Base-by-base conservation (phyloP, 768 basidiomycete species). In the Cystofilobasidium macerans region DNA sequence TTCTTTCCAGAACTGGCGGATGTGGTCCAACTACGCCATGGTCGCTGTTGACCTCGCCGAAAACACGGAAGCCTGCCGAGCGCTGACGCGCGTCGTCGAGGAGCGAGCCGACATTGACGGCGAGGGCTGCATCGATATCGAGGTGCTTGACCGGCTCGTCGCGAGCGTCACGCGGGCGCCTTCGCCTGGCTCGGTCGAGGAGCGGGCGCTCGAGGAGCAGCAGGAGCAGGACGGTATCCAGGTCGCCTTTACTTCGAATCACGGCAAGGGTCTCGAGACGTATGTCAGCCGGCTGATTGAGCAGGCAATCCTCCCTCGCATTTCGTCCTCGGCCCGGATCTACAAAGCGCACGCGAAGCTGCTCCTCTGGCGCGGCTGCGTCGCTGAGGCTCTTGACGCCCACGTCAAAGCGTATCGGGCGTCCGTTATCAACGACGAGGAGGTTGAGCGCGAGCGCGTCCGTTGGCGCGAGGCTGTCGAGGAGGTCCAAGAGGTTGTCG, bases 1-100 rank as follows among this genome's bases (percentile, higher is more conserved):
- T 75, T 82, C 83, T 57, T 88, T 90, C 74, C 85, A 89, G 32
- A 93, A 91, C 73, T 98, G 94, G 93, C 83, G 90, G 24, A 93
- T 99, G 88, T 99, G 95, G 95, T 81, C 82, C 68, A 99, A 99
- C 79, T 98, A 92, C 79, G 92, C 89, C 86, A 80, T 95, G 72
- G 86, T 98, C 32, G 82, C 89, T 4, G 80, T 95, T 76, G 91
- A 97, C 70, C 87, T 97, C 24, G 94, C 93, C 9, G 92, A 98
- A 73, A 81, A 97, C 57, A 80, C 83, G 0, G 94, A 99, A 73
- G 86, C 90, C 0, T 85, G 84, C 66, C 85, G 89, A 43, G 94
- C 93, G 0, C 80, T 90, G 26, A 81, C 82, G 0, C 85, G 91
- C 3, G 80, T 97, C 64, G 82, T 97, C 42, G 89, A 93, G 70